Base-by-base conservation (phyloP, 129 eudicot genomes). In the Escallonia herrerae region DNA sequence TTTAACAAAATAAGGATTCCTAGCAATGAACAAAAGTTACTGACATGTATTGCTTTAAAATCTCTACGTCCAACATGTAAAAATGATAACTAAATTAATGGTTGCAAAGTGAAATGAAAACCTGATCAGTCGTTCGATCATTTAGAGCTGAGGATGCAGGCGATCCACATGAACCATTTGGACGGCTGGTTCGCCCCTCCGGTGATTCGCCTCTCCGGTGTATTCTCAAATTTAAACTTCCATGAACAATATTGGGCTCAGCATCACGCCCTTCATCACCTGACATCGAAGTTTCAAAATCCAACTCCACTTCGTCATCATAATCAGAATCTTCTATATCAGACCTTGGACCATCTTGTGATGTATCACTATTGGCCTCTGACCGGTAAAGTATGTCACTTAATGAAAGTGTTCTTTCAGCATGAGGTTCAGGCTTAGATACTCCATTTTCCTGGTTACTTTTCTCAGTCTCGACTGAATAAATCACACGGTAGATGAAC, bases 281-380 rank as follows among this genome's bases (percentile, higher is more conserved):
- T 49, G 96, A 78, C 40, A 80, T 40, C 61, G 95, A 79, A 40
- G 95, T 81, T 78, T 86, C 96, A 70, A 89, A 86, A 70, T 86
- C 95, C 72, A 78, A 75, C 64, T 93, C 98, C 69, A 93, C 63
- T 56, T 85, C 98, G 43, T 89, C 96, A 40, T 85, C 97, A 63
- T 77, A 81, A 69, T 93, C 99, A 46, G 99, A 86, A 63, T 89
- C 95, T 60, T 89, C 99, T 71, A 95, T 81, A 45, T 77, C 99
- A 42, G 89, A 87, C 77, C 84, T 68, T 48, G 79, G 86, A 55
- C 68, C 84, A 72, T 81, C 86, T 54, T 72, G 81, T 45, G 88
- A 88, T 67, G 87, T 73, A 73, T 88, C 91, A 67, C 82, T 83
- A 65, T 82, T 80, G 61, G 86, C 83, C 50, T 81, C 99, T 40